phyloP scores from a whole-genome alignment of 352 stramenopile genomes.

The Thalassiosira exigua region DNA sequence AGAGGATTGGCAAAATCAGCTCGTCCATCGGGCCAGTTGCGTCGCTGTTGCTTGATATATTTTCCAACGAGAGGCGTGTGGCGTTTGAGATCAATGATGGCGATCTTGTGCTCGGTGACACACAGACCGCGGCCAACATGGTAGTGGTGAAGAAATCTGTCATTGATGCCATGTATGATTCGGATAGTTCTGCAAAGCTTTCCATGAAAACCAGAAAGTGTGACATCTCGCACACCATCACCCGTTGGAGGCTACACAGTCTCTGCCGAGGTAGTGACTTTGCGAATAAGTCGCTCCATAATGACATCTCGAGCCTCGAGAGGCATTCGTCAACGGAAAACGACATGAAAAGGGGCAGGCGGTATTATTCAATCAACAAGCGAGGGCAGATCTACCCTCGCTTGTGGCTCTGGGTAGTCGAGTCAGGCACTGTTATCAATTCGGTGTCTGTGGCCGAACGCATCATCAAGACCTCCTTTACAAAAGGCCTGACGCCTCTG shows the following conservation, averaged over 20 bases:
- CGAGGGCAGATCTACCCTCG: slow-evolving; percentile 23
- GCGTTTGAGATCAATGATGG: not conserved
- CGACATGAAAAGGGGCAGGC: slow-evolving; percentile 19
- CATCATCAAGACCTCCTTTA: slow-evolving; percentile 40
- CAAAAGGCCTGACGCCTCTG: slow-evolving; percentile 5
- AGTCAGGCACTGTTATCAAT: slow-evolving; percentile 38
- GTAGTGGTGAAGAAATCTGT: too few relatives aligned
- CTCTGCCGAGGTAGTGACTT: slow-evolving; percentile 9
- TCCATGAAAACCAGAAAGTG: slow-evolving; percentile 10
- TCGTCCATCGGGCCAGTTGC: too few relatives aligned
- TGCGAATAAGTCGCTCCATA: slow-evolving; percentile 13
- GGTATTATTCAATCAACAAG: slow-evolving; percentile 29
- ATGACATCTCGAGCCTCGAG: slow-evolving; percentile 24
- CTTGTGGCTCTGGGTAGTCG: slow-evolving; percentile 43
- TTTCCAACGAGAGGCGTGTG: not conserved
- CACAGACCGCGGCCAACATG: too few relatives aligned
- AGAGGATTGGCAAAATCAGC: not conserved
- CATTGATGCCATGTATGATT: not conserved
- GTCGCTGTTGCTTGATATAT: slow-evolving; percentile 8
- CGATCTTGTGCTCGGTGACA: too few relatives aligned
- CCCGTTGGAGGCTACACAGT: slow-evolving; percentile 22
- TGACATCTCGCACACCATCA: slow-evolving; percentile 29
- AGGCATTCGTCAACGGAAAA: slow-evolving; percentile 6
- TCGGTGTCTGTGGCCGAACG: slow-evolving; percentile 15
- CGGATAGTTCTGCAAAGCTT: too few relatives aligned